phyloP scores from a whole-genome alignment of 257 asterid species.

The Ophiorrhiza pumila region DNA sequence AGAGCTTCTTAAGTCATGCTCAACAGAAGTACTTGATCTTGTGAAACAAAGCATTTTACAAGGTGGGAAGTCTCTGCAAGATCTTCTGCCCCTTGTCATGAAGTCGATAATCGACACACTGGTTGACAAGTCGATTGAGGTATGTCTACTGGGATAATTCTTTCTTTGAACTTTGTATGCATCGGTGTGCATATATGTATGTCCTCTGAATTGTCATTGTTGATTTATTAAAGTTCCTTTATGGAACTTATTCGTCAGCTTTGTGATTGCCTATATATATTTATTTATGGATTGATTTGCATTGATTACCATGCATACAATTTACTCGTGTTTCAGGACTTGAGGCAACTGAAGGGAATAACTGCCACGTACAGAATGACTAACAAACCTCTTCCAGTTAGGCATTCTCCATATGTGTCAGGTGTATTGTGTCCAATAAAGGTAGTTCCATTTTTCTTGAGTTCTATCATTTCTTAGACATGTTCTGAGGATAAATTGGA shows the following conservation, averaged over 20 bases:
- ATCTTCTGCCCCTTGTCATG: slow-evolving; percentile 64
- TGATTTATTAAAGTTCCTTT: not conserved
- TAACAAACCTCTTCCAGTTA: slow-evolving; percentile 90
- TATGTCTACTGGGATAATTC: slow-evolving; percentile 18
- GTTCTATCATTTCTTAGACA: not conserved
- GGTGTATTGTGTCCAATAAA: slow-evolving; percentile 82
- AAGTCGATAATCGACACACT: slow-evolving; percentile 63
- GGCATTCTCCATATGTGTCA: slow-evolving; percentile 88
- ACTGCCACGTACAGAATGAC: slow-evolving; percentile 97
- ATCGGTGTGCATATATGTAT: not conserved
- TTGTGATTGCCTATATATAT: not conserved
- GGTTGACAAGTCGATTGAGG: slow-evolving; percentile 88
- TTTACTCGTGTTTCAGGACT: slow-evolving; percentile 52
- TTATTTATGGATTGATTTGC: not conserved
- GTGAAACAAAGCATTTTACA: slow-evolving; percentile 83
- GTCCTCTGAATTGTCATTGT: not conserved
- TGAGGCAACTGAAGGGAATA: slow-evolving; percentile 89
- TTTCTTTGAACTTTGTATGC: not conserved
- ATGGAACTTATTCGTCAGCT: not conserved
- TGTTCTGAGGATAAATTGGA: not conserved
- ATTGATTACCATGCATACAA: not conserved
- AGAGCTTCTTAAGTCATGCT: slow-evolving; percentile 69
- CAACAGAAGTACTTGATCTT: slow-evolving; percentile 71
- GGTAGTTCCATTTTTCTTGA: slow-evolving; percentile 38
- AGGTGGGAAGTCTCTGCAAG: slow-evolving; percentile 68